A percentile compares a stretch with the other conserved stretches of the same genome.
Evolutionary conservation across 1,284 basidiomycete species (phyloP).

Genomic region (Ustilago curta): DNA sequence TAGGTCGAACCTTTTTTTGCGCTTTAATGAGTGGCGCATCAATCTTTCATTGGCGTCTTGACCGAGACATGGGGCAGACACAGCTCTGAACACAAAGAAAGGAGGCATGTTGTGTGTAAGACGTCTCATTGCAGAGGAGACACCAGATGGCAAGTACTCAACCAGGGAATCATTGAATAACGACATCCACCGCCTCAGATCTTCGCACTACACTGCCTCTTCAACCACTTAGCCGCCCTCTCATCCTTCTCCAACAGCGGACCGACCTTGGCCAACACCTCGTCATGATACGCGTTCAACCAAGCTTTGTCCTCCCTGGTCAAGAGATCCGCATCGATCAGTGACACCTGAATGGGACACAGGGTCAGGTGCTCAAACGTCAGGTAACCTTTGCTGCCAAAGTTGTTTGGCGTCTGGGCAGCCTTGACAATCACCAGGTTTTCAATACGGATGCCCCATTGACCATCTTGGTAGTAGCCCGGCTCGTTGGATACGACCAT

Average conservation of each 20-base stretch:
- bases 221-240: conserved; percentile 82
- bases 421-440: conserved; percentile 71
- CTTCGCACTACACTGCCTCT: conserved; percentile 73
- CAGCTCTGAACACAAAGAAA: too few relatives aligned
- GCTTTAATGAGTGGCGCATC: too few relatives aligned
- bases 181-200: conserved; percentile 1
- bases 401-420: conserved; percentile 79
- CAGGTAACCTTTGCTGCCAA: conserved; percentile 74
- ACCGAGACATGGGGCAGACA: too few relatives aligned
- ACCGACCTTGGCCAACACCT: conserved; percentile 80
- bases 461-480: conserved; percentile 90
- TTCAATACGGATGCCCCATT: conserved; percentile 93
- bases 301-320: conserved; percentile 79
- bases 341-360: conserved; percentile 85
- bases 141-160: too few relatives aligned
- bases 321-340: conserved; percentile 79
- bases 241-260: conserved; percentile 81
- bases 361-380: conserved; percentile 58
- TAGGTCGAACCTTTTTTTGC: not conserved
- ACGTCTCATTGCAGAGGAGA: too few relatives aligned
- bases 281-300: conserved; percentile 87
- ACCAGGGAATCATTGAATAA: too few relatives aligned
- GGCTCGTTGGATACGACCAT: conserved; percentile 75
- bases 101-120: too few relatives aligned
- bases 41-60: too few relatives aligned